Evolutionary conservation across 139 green algal genomes (phyloP).

Genomic region (Picochlorum sp.): DNA sequence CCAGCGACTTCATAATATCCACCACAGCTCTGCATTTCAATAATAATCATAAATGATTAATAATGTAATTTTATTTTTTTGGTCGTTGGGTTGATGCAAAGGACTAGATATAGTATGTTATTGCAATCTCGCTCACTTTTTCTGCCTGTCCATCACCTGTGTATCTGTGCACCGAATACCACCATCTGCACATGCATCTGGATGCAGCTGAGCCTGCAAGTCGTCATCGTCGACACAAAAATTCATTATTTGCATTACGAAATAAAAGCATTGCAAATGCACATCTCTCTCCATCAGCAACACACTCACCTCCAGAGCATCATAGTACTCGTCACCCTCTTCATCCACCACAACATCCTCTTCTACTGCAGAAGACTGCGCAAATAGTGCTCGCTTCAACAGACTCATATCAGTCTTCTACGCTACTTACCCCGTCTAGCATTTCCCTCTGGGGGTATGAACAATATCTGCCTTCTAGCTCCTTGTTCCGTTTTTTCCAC

Average conservation of each 20-base stretch:
- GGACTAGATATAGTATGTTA: conserved; percentile 5
- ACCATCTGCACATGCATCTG: conserved; percentile 49
- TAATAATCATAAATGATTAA: too few species aligned
- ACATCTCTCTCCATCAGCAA: not conserved
- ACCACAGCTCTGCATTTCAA: conserved; percentile 47
- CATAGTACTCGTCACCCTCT: conserved; percentile 4
- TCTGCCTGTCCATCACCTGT: conserved; percentile 51
- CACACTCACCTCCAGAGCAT: conserved; percentile 3
- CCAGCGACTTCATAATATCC: conserved; percentile 58
- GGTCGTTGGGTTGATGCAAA: not conserved
- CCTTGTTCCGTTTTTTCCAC: too few species aligned
- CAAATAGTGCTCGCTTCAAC: not conserved
- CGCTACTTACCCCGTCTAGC: too few species aligned
- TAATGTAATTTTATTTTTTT: too few species aligned
- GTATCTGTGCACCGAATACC: conserved; percentile 48
- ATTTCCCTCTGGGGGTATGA: too few species aligned
- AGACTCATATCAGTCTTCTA: not conserved
- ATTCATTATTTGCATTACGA: too few species aligned
- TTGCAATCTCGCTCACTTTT: too few species aligned
- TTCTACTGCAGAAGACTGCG: not conserved
- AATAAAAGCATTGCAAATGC: too few species aligned
- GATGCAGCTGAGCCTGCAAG: conserved; percentile 43
- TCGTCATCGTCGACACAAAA: too few species aligned
- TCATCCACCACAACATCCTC: not conserved
- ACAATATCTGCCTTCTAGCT: too few species aligned